Percentiles rank a stretch among this genome's conserved stretches.
Evolutionary conservation across 345 rosid species (phyloP).

Genomic region (Heritiera littoralis): DNA sequence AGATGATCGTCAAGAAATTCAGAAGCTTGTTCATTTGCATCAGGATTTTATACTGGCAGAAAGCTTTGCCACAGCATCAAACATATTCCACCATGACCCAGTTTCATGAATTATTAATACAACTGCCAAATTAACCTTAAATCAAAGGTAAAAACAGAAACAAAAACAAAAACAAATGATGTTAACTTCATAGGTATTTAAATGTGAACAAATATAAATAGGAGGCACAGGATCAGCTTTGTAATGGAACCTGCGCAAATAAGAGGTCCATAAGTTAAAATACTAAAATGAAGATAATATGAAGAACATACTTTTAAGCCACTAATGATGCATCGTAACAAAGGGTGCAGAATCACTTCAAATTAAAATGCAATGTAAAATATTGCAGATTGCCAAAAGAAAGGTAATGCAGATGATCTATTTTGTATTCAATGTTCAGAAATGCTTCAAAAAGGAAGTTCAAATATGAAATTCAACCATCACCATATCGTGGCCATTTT

Average conservation of each 20-base stretch:
- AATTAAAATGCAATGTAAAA: neutral
- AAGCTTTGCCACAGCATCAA: constrained; percentile 62
- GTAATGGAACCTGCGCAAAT: neutral
- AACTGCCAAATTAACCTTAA: constrained; percentile 45
- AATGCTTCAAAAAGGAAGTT: neutral
- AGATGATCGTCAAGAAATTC: constrained; percentile 68
- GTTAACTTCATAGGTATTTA: neutral
- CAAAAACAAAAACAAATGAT: neutral
- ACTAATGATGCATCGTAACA: neutral
- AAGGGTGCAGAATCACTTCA: neutral
- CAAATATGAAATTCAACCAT: neutral
- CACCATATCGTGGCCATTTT: neutral
- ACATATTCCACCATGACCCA: constrained; percentile 96
- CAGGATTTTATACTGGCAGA: constrained; percentile 57
- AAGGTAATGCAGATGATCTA: neutral
- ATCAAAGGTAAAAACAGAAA: too few species aligned
- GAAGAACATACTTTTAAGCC: neutral
- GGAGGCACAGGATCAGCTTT: neutral
- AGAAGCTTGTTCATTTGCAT: constrained; percentile 67
- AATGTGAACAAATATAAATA: neutral
- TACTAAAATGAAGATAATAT: neutral
- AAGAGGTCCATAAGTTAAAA: neutral
- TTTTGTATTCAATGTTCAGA: neutral
- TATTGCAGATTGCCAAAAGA: neutral
- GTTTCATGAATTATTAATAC: constrained; percentile 78